Base-by-base conservation (phyloP, 2,329 filamentous ascomycete species). In the Ophiostoma quercus region DNA sequence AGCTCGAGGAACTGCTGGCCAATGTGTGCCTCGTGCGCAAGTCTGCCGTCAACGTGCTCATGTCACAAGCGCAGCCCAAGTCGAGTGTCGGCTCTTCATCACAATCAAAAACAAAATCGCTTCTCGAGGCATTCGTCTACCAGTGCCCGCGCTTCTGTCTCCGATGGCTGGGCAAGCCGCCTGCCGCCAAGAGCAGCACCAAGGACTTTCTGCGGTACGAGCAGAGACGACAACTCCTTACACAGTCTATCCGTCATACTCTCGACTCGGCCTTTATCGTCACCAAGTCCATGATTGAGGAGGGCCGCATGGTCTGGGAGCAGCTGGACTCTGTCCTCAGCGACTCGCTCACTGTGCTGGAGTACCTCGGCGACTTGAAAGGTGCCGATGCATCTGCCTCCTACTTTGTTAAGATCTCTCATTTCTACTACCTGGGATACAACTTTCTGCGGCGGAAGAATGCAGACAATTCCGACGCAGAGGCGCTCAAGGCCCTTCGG, bases 361-460 rank as follows among this genome's bases (percentile, higher is more conserved):
- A 87, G 43, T 80, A 82, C 67, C 79, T 88, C 63, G 82, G 82
- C 5, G 79, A 84, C 29, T 65, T 72, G n/a, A 76, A 74, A 67
- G 71, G 75, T 7, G 67, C 73, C 22, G 78, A 79, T 34, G 69
- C 72, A 0, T 70, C 72, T 0, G 67, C 71, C 2, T 75, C 80
- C 1, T 87, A 88, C 73, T 82, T 86, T 70, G 84, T 90, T 72
- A 91, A 88, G 74, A 85, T 92, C 34, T 92, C 90, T 0, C 89
- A 90, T 74, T 82, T 91, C 2, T 92, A 92, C 76, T 92, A 89
- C 76, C 81, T 87, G n/a, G 82, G 86, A 66, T 87, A 87, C 75
- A 79, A 85, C 22, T 80, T 82, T 63, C 76, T 86, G 71, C 79
- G 82, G 16, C 85, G 84, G 67, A 78, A 80, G 32, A 73, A 78